Conservation (phyloP, 495 filamentous ascomycete species). For the Evansstolkia leycettana region DNA sequence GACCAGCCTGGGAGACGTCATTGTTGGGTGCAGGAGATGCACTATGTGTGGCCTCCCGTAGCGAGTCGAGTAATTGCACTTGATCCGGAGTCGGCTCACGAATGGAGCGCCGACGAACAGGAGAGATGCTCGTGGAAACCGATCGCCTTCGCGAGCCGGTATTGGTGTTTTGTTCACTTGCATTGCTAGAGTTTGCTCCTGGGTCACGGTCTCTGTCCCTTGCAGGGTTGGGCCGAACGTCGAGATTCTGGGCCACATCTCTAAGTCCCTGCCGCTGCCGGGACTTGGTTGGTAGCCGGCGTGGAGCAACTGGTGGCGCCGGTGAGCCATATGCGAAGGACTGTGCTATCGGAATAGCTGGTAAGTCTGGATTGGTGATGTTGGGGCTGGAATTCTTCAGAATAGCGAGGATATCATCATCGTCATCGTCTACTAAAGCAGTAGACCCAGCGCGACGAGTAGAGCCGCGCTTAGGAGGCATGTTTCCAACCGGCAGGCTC, state of each 20-base stretch:
- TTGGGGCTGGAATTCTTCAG: slow-evolving; percentile 4
- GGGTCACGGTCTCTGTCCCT: too few relatives aligned
- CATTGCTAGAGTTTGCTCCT: too few relatives aligned
- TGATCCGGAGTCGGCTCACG: slow-evolving; percentile 33
- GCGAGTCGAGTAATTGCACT: slow-evolving; percentile 20
- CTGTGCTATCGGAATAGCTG: slow-evolving; percentile 16
- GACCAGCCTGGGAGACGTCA: slow-evolving; percentile 3
- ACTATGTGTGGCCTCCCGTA: slow-evolving; percentile 17
- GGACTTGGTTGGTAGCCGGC: slow-evolving; percentile 8
- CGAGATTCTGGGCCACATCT: slow-evolving; percentile 15
- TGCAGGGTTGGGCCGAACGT: too few relatives aligned
- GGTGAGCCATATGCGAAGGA: slow-evolving; percentile 25
- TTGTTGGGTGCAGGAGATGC: slow-evolving; percentile 6
- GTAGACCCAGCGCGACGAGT: slow-evolving; percentile 4
- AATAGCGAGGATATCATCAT: background rate
- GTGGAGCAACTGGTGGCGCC: slow-evolving; percentile 15
- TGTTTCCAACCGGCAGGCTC: background rate
- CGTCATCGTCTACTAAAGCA: slow-evolving; percentile 3
- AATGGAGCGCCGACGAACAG: slow-evolving; percentile 5
- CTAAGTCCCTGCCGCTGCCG: slow-evolving; percentile 10
- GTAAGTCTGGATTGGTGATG: slow-evolving; percentile 9
- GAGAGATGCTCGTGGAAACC: too few relatives aligned
- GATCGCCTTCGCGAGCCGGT: too few relatives aligned
- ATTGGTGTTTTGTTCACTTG: too few relatives aligned
- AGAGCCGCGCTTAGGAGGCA: slow-evolving; percentile 19